Conservation (phyloP, 2,329 filamentous ascomycete species). For the Ophiostoma triangulosporum region DNA sequence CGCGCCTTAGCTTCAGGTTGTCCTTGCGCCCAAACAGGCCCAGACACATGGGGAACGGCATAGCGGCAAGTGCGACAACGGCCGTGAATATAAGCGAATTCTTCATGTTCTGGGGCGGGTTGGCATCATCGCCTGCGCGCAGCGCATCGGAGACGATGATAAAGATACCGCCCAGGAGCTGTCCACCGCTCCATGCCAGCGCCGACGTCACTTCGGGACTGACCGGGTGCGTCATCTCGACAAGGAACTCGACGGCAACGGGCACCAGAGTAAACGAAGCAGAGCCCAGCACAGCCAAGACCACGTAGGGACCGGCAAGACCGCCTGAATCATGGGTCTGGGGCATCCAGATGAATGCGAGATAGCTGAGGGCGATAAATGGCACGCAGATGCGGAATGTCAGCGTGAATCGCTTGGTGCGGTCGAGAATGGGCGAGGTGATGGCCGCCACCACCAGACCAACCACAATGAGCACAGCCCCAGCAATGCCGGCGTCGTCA, state of each 20-base stretch:
- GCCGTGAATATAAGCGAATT: conserved; percentile 67
- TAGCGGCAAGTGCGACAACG: conserved; percentile 48
- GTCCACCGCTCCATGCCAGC: conserved; percentile 74
- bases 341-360: conserved; percentile 73
- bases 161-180: conserved; percentile 73
- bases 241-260: conserved; percentile 72
- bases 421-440: conserved; percentile 69
- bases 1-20: conserved; percentile 35
- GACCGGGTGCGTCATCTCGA: conserved; percentile 77
- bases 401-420: conserved; percentile 63
- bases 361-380: conserved; percentile 57
- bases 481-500: conserved; percentile 76
- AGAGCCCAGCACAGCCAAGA: conserved; percentile 66
- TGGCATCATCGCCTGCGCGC: conserved; percentile 35
- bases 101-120: conserved; percentile 60
- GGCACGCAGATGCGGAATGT: conserved; percentile 65
- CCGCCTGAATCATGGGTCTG: conserved; percentile 33
- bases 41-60: conserved; percentile 55
- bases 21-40: conserved; percentile 53
- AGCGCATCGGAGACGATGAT: conserved; percentile 72
- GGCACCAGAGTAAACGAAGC: conserved; percentile 70
- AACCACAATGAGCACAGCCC: conserved; percentile 77
- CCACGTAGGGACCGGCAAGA: conserved; percentile 57
- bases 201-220: conserved; percentile 75
- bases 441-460: conserved; percentile 69